Percentiles rank a stretch among this genome's conserved stretches.
These are phyloP conservation scores for Gymnopus androsaceus DNA, from an alignment of 1,284 basidiomycete species.

Conservation along the genomic window DNA sequence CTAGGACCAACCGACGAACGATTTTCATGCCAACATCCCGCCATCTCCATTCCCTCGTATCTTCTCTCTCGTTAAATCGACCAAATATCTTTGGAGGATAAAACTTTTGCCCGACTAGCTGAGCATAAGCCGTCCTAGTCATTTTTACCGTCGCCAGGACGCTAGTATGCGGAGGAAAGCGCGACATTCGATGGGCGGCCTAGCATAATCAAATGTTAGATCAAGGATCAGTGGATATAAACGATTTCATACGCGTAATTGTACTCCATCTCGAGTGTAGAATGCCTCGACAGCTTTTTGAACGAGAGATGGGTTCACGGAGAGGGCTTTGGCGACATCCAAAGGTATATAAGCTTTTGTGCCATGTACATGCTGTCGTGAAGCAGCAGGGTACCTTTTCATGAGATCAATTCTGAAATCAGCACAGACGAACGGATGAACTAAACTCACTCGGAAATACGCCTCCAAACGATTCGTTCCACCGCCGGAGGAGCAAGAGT, in stretches of 20 bases:
- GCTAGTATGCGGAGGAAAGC: slow-evolving; percentile 77
- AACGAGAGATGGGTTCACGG: slow-evolving; percentile 66
- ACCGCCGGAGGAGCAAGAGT: slow-evolving; percentile 65
- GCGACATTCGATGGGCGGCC: slow-evolving; percentile 84
- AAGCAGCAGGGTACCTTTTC: slow-evolving; percentile 68
- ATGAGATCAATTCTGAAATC: slow-evolving; percentile 18
- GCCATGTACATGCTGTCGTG: slow-evolving; percentile 74
- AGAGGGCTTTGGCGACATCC: slow-evolving; percentile 76
- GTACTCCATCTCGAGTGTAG: slow-evolving; percentile 88
- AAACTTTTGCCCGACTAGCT: slow-evolving; percentile 88
- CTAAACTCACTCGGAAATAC: slow-evolving; percentile 62
- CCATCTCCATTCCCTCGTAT: slow-evolving; percentile 68
- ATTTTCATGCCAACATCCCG: slow-evolving; percentile 90
- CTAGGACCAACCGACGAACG: slow-evolving; percentile 41
- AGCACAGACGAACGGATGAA: background rate
- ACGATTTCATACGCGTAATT: slow-evolving; percentile 69
- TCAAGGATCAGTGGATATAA: background rate
- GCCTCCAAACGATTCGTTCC: slow-evolving; percentile 65
- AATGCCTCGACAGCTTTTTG: slow-evolving; percentile 89
- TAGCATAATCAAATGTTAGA: slow-evolving; percentile 30
- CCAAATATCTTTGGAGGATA: slow-evolving; percentile 91
- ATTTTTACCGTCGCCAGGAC: slow-evolving; percentile 66
- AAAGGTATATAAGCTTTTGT: slow-evolving; percentile 81
- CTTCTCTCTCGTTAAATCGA: slow-evolving; percentile 65
- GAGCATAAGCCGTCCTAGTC: slow-evolving; percentile 91